Evolutionary conservation across 129 eudicot genomes (phyloP), one percentile per base, ranked within the genome.

Genomic region (Lactuca saligna): DNA sequence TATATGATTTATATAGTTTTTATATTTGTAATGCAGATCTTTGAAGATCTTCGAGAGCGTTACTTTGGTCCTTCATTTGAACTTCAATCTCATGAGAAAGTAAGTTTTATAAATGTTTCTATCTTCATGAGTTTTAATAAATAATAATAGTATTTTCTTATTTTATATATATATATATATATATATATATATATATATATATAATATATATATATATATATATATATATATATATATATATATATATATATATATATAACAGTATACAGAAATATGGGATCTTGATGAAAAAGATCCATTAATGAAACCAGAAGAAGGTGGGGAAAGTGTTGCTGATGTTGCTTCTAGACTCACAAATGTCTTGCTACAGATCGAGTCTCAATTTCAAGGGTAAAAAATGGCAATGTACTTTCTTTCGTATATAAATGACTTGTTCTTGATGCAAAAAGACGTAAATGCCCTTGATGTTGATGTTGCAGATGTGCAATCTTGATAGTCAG

Each of bases 271-370:
- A 42, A 89, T 93, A 75, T 93, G 97, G 98, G 95, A 85, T 57
- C 79, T 89, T 12, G 98, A 93, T 44, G 97, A 76, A 80, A 89
- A 79, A 66, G 90, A 93, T 78, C 97, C 98, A 65, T 93, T 93
- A 53, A 53, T 73, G 84, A 79, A 49, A 76, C 90, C 98, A 17
- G 95, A 84, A 34, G 89, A 83, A 61, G 98, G 97, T n/a, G 97
- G 98, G 17, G 98, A 93, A 83, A 87, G 98, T 74, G 98, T 82
- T 54, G 91, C 96, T 17, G 97, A 93, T 77, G 98, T 93, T 73
- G 98, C 76, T 75, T 79, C 92, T 70, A 85, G 98, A 73, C 97
- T 93, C 74, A 65, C 86, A 51, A 81, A 68, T 54, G 97, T 94
- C 65, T 81, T 93, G 82, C 54, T 72, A 54, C 62, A 76, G 50